Evolutionary conservation across 169 alveolate genomes (phyloP), one percentile per base, ranked within the genome.

Genomic region (Babesia ovis): DNA sequence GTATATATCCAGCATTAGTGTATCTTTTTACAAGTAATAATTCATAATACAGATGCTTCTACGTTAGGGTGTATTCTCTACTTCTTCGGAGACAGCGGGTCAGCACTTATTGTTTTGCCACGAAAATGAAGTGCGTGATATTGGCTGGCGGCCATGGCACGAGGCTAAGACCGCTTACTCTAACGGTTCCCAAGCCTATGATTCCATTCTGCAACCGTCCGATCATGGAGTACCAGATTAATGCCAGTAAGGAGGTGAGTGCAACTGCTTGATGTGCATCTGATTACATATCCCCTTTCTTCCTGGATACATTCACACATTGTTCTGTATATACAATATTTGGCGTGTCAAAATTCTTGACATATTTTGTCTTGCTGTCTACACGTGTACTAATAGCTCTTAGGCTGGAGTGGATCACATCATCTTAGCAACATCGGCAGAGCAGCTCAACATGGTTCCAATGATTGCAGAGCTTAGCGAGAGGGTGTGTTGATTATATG

Each of bases 61-160:
- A 8, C 14, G 46, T 9, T 39, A 39, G 8, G 14, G 46, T 39
- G 8, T 14, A 39, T 39, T 39, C 14, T 9, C n/a, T 14, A 39
- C 14, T 39, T 8, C 14, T 14, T 39, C 8, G 8, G 8, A 9
- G 46, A 39, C 46, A 39, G 9, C 69, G 18, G n/a, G n/a, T n/a
- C n/a, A n/a, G n/a, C n/a, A n/a, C n/a, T 11, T 3, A 23, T 14
- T 59, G 37, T 11, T 39, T 35, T 3, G 23, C 57, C 6, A 2
- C 25, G 23, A 71, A 68, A 59, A 97, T 96, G 99, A 98, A 98
- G 90, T 98, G 98, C 16, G 86, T 97, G 29, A 94, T 98, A 48
- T 87, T 98, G 43, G 98, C 97, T 23, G 99, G 99, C 20, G 99
- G 99, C 34, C 96, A 91, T 84, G 99, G 99, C 34, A 97, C 99